These are phyloP conservation scores for Schizophyllum commune DNA, from an alignment of 1,284 basidiomycete species.

Conservation along the genomic window DNA sequence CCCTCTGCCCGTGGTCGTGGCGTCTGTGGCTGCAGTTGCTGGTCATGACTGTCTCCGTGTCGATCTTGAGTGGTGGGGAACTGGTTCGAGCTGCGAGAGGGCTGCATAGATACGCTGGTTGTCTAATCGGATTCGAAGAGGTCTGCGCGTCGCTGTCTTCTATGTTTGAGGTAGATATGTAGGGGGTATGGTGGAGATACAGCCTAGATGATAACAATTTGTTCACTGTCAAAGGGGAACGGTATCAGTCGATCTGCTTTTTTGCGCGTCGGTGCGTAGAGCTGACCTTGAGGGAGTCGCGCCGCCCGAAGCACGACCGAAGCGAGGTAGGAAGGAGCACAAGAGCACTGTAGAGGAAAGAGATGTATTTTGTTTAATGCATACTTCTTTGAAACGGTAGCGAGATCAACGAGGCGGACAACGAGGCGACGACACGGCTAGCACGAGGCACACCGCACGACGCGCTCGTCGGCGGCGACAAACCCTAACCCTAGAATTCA, in stretches of 20 bases:
- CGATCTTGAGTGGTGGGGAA: not conserved
- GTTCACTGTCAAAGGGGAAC: not conserved
- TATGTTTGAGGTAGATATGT: not conserved
- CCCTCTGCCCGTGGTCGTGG: conserved; percentile 18
- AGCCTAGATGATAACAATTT: not conserved
- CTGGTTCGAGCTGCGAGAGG: not conserved
- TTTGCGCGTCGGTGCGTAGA: too few species aligned
- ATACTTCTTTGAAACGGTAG: not conserved
- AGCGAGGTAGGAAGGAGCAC: not conserved
- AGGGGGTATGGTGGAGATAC: not conserved
- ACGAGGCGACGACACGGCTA: not conserved
- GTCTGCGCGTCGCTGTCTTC: not conserved
- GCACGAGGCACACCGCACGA: not conserved
- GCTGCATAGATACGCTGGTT: not conserved
- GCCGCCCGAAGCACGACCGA: not conserved
- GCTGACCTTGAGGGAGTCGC: not conserved
- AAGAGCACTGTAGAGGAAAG: not conserved
- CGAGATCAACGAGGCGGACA: not conserved
- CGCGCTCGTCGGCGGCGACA: not conserved
- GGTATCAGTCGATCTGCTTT: not conserved
- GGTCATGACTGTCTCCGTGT: not conserved
- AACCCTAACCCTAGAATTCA: not conserved
- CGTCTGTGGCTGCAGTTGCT: conserved; percentile 20
- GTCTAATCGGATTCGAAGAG: not conserved
- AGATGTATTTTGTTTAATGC: not conserved